Conservation (phyloP, 108 stramenopile genomes). For the Pseudonitzschia multistriata region DNA sequence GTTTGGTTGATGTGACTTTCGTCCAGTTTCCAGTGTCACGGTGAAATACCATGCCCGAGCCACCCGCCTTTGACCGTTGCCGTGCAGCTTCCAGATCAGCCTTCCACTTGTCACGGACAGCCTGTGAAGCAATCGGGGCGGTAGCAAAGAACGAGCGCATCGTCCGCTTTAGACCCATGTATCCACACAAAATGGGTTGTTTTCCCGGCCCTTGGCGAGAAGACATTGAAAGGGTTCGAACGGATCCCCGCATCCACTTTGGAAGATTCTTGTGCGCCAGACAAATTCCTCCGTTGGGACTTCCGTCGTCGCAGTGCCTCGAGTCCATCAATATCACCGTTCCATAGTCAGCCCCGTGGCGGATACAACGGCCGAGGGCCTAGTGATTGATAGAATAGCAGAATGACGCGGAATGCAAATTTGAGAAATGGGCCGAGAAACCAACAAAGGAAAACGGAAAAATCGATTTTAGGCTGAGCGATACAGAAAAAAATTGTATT, state of each 20-base stretch:
- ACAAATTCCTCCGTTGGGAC: constrained; percentile 45
- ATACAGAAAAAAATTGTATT: too few relatives aligned
- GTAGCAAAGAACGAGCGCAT: constrained; percentile 47
- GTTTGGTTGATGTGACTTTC: not conserved
- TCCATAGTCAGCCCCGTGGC: constrained; percentile 88
- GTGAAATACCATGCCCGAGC: constrained; percentile 1
- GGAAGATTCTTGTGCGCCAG: constrained; percentile 59
- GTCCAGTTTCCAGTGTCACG: constrained; percentile 2
- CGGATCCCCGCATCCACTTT: constrained; percentile 71
- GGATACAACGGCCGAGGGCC: constrained; percentile 84
- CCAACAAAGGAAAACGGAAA: too few relatives aligned
- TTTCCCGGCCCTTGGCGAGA: constrained; percentile 15
- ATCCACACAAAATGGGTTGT: constrained; percentile 37
- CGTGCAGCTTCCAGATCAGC: constrained; percentile 11
- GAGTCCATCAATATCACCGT: constrained; percentile 81
- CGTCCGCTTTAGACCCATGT: constrained; percentile 45
- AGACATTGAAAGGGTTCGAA: constrained; percentile 55
- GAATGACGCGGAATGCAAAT: too few relatives aligned
- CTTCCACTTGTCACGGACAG: constrained; percentile 38
- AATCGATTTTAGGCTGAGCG: too few relatives aligned
- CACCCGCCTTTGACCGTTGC: not conserved
- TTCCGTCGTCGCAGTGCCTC: constrained; percentile 75
- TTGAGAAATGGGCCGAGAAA: too few relatives aligned
- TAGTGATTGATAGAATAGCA: too few relatives aligned
- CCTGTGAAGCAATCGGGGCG: constrained; percentile 41